These are phyloP conservation scores for Plantago coronopus DNA, from an alignment of 305 asterid species.

Conservation along the genomic window DNA sequence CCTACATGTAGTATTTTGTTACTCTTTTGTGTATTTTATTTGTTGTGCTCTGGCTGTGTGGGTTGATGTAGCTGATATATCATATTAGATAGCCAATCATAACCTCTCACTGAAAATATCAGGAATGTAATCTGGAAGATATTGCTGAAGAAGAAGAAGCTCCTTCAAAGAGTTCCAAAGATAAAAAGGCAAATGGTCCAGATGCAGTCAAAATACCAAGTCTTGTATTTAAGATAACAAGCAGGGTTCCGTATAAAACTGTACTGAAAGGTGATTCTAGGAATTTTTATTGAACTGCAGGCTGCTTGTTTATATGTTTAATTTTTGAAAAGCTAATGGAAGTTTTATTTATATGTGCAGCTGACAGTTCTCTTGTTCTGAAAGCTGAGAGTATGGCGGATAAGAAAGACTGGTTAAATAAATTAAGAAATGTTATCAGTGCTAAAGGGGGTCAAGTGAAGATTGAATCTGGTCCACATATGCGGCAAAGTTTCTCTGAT, in stretches of 20 bases:
- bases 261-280: slow-evolving; percentile 66
- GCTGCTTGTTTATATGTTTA: slow-evolving; percentile 8
- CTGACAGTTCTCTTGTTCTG: slow-evolving; percentile 83
- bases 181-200: slow-evolving; percentile 83
- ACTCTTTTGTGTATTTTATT: not conserved
- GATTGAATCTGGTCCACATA: slow-evolving; percentile 60
- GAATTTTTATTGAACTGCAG: slow-evolving; percentile 12
- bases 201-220: slow-evolving; percentile 67
- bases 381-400: slow-evolving; percentile 87
- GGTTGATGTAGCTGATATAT: slow-evolving; percentile 17
- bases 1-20: too few relatives aligned
- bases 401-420: slow-evolving; percentile 78
- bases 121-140: slow-evolving; percentile 97
- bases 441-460: slow-evolving; percentile 94
- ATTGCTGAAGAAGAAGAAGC: slow-evolving; percentile 69
- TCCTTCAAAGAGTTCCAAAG: slow-evolving; percentile 87
- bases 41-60: slow-evolving; percentile 7
- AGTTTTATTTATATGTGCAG: slow-evolving; percentile 43
- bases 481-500: slow-evolving; percentile 89
- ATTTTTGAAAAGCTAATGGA: slow-evolving; percentile 19
- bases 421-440: slow-evolving; percentile 70
- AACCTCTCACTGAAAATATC: slow-evolving; percentile 26
- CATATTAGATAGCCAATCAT: slow-evolving; percentile 10
- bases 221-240: slow-evolving; percentile 75
- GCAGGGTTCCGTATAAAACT: slow-evolving; percentile 86